Base-by-base conservation (phyloP, 1,284 basidiomycete species). In the Ustilago cynodontis region DNA sequence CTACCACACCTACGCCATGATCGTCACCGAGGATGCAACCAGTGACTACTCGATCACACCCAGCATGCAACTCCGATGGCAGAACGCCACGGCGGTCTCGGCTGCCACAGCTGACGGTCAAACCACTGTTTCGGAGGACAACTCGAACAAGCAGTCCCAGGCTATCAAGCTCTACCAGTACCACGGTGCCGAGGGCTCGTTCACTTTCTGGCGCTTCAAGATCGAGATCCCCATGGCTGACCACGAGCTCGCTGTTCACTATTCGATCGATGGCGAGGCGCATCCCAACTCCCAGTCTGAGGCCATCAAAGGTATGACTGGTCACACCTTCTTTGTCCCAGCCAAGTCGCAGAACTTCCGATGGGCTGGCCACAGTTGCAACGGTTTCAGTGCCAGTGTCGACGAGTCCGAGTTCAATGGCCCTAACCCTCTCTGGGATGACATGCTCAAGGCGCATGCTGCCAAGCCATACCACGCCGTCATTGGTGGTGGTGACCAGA, bases 121-220 rank as follows among this genome's bases (percentile, higher is more conserved):
- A 13, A 66, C 71, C 28, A 57, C 61, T 10, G 63, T 73, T 29
- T 63, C 69, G 7, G 67, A 76, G 8, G 47, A 65, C 9, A 62
- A 77, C 41, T 72, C 62, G 47, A 59, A 64, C 57, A 67, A 28
- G 45, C 52, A 64, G 43, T 75, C 76, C n/a, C 84, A 87, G 6
- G 93, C 92, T 2, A 90, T 93, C 74, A 91, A 93, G 82, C 90
- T 98, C 53, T 93, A 91, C 87, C 92, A 92, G 10, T 94, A 95
- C 87, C 88, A 89, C 20, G 91, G 92, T 18, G 59, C 52, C 62
- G 91, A 74, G 47, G 88, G 93, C 16, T 92, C 92, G 0, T 94
- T 90, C 84, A 94, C 93, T 1, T 99, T 99, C 88, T 98, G 94
- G 93, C 90, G 97, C 60, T 98, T 98, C 88, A 89, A 92, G 85